phyloP scores from a whole-genome alignment of 257 asterid species.

The Rubia yunnanensis region DNA sequence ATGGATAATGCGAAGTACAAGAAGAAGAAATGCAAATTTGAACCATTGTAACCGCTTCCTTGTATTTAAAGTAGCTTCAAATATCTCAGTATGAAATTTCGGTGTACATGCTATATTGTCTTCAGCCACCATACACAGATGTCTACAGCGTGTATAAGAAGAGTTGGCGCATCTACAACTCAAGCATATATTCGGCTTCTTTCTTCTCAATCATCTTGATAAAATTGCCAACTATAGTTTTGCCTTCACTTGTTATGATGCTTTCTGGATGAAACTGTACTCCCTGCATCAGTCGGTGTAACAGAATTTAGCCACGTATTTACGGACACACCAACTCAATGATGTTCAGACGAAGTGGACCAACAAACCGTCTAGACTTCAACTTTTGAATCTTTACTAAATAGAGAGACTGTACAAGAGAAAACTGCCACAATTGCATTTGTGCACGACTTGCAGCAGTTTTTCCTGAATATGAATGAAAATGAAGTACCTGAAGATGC shows the following conservation, averaged over 20 bases:
- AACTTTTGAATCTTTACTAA: background rate
- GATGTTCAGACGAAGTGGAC: background rate
- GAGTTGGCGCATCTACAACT: slow-evolving; percentile 13
- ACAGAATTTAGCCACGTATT: background rate
- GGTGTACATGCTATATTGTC: background rate
- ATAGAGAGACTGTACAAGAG: too few species aligned
- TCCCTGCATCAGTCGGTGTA: slow-evolving; percentile 43
- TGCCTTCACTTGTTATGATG: slow-evolving; percentile 72
- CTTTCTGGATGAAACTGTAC: slow-evolving; percentile 96
- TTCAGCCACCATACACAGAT: too few species aligned
- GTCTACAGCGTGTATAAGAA: too few species aligned
- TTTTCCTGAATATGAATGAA: background rate
- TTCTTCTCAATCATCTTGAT: slow-evolving; percentile 59
- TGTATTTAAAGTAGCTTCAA: background rate
- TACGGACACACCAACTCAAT: background rate
- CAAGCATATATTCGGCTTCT: slow-evolving; percentile 38
- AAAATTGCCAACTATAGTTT: slow-evolving; percentile 59
- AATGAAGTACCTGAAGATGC: slow-evolving; percentile 53
- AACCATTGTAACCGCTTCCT: background rate
- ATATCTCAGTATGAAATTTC: background rate
- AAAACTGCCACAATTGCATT: background rate
- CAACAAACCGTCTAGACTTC: background rate
- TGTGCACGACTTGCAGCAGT: background rate
- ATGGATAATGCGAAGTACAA: background rate
- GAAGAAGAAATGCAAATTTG: background rate